Evolutionary conservation across 495 filamentous ascomycete species (phyloP), one percentile per base, ranked within the genome.

Genomic region (Lepidopterella palustris): DNA sequence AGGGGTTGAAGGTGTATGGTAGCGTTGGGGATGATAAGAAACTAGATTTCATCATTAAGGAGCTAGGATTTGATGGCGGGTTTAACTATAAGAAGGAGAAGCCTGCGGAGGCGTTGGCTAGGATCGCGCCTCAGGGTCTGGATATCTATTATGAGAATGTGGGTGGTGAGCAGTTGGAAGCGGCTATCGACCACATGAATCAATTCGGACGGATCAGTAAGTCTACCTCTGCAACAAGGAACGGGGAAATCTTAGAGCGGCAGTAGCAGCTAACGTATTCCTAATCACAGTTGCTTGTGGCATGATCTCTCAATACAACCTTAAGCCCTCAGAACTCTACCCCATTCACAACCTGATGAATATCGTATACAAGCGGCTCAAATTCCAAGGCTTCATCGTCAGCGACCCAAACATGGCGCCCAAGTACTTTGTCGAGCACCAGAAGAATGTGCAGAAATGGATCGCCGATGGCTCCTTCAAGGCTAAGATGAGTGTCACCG

Each of bases 121-220:
- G 89, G 62, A 74, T 95, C 45, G 88, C 87, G 5, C 92, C 90
- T 0, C 68, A 92, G 27, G 92, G 92, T 10, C 80, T 97, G 49
- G 90, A 96, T 68, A 95, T 97, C 70, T 96, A 96, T 76, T 97
- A 86, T 65, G 92, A 97, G 72, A 96, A 96, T 62, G 92, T 97
- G 20, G 92, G 92, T 6, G 92, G 91, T 6, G 89, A 92, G 76
- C 86, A 90, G 63, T 77, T 96, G 32, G 87, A 91, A 61, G 90
- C 89, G 23, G 73, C 73, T 82, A 67, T 97, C 8, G 76, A 82
- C 10, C 77, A 76, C 26, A 75, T 95, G 74, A 95, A 90, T 49
- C 57, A 75, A 27, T 83, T 74, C 60, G 92, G 90, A 0, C 78
- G 92, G 24, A 83, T 96, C 35, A 73, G 85, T 70, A 78, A 72